These are phyloP conservation scores for Echinosphaeria canescens DNA, from an alignment of 2,329 filamentous ascomycete species.

Conservation along the genomic window DNA sequence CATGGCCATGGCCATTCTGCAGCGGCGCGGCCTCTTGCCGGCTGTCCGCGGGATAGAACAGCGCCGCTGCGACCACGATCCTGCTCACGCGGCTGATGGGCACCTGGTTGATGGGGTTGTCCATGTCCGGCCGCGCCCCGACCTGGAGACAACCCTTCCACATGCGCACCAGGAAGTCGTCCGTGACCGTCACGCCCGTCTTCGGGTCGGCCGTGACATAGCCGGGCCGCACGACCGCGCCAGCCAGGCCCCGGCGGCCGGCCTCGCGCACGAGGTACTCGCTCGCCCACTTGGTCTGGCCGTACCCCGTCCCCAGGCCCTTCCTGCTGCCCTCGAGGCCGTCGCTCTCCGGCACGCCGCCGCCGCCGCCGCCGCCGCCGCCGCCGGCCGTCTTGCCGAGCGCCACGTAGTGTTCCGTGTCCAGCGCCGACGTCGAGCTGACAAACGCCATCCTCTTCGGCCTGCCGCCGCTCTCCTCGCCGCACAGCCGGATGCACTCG, in stretches of 20 bases:
- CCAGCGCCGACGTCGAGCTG: constrained; percentile 62
- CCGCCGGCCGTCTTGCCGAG: constrained; percentile 38
- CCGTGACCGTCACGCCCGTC: constrained; percentile 54
- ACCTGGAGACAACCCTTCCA: constrained; percentile 78
- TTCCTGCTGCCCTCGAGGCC: constrained; percentile 55
- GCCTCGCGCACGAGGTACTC: constrained; percentile 47
- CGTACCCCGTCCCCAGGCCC: constrained; percentile 72
- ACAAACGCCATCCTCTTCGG: constrained; percentile 68
- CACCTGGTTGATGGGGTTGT: constrained; percentile 76
- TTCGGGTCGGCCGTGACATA: constrained; percentile 60
- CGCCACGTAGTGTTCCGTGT: constrained; percentile 61
- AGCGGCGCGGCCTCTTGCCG: too few relatives aligned
- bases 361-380: constrained; percentile 37
- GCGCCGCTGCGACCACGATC: constrained; percentile 54
- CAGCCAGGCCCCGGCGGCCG: constrained; percentile 52
- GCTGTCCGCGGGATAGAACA: constrained; percentile 31
- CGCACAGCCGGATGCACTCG: constrained; percentile 54
- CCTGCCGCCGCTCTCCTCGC: constrained; percentile 49
- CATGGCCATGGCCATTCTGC: too few relatives aligned
- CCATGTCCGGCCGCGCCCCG: constrained; percentile 47
- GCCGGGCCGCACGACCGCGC: constrained; percentile 60
- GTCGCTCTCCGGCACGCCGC: constrained; percentile 51
- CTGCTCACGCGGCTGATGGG: constrained; percentile 67
- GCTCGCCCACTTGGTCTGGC: constrained; percentile 74
- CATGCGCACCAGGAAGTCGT: constrained; percentile 80